These are phyloP conservation scores for Aspergillus baeticus DNA, from an alignment of 495 filamentous ascomycete species.

Conservation along the genomic window DNA sequence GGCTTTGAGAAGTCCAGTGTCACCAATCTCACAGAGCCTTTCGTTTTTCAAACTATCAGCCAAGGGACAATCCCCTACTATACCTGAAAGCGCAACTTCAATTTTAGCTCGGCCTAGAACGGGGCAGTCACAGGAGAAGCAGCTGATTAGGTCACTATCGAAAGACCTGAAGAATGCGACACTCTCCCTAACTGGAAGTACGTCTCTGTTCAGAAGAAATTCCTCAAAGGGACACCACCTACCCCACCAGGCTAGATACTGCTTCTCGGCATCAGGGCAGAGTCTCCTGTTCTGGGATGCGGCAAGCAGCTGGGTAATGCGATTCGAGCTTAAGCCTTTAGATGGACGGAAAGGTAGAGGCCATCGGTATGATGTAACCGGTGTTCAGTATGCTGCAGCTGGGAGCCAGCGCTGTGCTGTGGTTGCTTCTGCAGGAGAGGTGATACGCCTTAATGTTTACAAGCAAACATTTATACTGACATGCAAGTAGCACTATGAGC, in stretches of 20 bases:
- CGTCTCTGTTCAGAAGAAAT: constrained; percentile 17
- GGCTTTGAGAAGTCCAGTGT: constrained; percentile 15
- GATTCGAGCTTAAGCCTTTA: constrained; percentile 16
- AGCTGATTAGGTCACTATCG: constrained; percentile 17
- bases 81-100: constrained; percentile 7
- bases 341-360: constrained; percentile 15
- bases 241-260: constrained; percentile 20
- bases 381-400: constrained; percentile 24
- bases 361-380: constrained; percentile 23
- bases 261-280: constrained; percentile 23
- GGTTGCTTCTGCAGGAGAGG: constrained; percentile 23
- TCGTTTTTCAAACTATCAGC: constrained; percentile 14
- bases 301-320: constrained; percentile 21
- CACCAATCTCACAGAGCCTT: constrained; percentile 5
- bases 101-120: constrained; percentile 12
- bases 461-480: background rate
- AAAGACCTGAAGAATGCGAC: constrained; percentile 22
- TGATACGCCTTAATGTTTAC: background rate
- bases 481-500: constrained; percentile 21
- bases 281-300: constrained; percentile 25
- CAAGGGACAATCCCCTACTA: constrained; percentile 14
- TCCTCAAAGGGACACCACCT: constrained; percentile 17
- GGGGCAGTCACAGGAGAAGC: constrained; percentile 16
- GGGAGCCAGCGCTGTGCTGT: constrained; percentile 23
- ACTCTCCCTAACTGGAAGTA: constrained; percentile 15